Conservation (phyloP, 768 basidiomycete species). For the Punctularia strigosozonata region DNA sequence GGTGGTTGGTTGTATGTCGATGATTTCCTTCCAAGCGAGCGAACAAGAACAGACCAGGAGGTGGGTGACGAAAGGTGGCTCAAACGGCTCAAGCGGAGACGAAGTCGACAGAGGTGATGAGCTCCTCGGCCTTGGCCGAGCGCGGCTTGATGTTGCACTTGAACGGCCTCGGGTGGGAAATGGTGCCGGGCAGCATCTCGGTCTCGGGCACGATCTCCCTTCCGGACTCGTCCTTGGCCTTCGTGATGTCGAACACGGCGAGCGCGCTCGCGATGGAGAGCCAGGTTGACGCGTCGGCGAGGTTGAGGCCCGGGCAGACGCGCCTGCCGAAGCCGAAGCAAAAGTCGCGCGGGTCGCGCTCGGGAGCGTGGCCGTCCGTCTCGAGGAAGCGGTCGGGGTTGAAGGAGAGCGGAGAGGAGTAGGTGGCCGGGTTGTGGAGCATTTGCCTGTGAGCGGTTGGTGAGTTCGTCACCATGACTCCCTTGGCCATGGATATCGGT, state of each 20-base stretch:
- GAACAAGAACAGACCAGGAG: too few relatives aligned
- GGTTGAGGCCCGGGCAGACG: constrained; percentile 29
- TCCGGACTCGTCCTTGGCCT: constrained; percentile 10
- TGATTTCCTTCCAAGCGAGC: too few relatives aligned
- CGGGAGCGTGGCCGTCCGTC: constrained; percentile 12
- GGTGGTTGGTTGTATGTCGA: too few relatives aligned
- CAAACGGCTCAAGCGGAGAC: not conserved
- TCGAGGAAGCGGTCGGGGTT: constrained; percentile 23
- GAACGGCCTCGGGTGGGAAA: constrained; percentile 18
- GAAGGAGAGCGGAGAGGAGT: constrained; percentile 21
- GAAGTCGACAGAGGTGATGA: constrained; percentile 4
- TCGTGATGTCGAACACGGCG: constrained; percentile 22
- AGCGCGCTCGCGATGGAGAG: constrained; percentile 25
- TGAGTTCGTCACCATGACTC: not conserved
- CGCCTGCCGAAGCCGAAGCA: constrained; percentile 26
- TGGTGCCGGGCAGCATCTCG: constrained; percentile 8
- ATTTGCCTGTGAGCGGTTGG: constrained; percentile 13
- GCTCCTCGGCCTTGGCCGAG: constrained; percentile 9
- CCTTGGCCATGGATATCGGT: not conserved
- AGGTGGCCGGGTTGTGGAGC: constrained; percentile 22
- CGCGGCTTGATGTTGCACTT: constrained; percentile 7
- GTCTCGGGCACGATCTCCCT: constrained; percentile 8
- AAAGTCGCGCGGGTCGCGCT: constrained; percentile 16
- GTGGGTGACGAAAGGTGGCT: not conserved
- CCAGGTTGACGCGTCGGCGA: constrained; percentile 28